Conservation (phyloP, 2,329 filamentous ascomycete genomes). For the Aureobasidium pullulans region DNA sequence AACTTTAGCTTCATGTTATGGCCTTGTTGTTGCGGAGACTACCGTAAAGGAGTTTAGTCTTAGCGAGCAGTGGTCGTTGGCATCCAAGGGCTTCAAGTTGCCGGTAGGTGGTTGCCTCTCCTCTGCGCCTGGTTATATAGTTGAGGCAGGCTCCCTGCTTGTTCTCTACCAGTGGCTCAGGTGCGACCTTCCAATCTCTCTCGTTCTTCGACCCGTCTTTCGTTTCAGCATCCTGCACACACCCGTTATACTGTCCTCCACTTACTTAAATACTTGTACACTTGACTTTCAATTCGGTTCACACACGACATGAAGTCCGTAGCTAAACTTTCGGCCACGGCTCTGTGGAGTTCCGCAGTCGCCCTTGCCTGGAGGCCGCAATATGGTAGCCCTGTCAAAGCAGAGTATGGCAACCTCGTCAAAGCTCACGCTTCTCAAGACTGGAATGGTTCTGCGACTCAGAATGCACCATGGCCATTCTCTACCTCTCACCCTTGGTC, state of each 20-base stretch:
- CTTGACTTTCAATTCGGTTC: background rate
- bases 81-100: background rate
- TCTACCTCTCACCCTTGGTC: background rate
- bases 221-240: background rate
- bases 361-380: background rate
- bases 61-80: background rate
- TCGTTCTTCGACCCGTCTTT: background rate
- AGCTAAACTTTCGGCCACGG: background rate
- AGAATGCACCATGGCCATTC: background rate
- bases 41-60: background rate
- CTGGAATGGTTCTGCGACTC: background rate
- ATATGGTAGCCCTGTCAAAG: background rate
- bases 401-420: background rate
- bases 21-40: background rate
- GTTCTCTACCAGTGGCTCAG: background rate
- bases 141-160: background rate
- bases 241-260: background rate
- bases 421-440: background rate
- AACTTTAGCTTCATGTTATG: slow-evolving; percentile 7
- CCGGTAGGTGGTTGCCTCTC: background rate
- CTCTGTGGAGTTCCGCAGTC: slow-evolving; percentile 3
- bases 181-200: background rate
- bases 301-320: background rate
- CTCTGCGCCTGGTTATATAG: background rate
- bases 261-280: background rate